Base-by-base conservation (phyloP, 2,329 filamentous ascomycete species). In the Macrophomina pseudophaseolina region DNA sequence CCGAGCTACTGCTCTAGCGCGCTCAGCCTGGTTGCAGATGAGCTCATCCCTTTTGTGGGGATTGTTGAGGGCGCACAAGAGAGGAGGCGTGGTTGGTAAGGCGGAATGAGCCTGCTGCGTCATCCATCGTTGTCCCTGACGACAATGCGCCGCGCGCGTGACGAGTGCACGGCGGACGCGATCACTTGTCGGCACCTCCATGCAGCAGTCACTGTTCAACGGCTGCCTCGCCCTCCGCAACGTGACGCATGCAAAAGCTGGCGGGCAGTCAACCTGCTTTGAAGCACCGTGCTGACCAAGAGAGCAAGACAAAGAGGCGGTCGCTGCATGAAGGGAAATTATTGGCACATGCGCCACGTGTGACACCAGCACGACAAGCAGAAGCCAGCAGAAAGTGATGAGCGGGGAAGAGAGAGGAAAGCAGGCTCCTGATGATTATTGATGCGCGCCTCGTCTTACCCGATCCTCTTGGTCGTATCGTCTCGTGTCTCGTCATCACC, bases 31-130 rank as follows among this genome's bases (percentile, higher is more conserved):
- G 38, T n/a, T 32, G 14, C 9, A 5, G 56, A 46, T 48, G 56
- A 48, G 56, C 56, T 48, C 42, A 48, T 48, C 40, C 42, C 42
- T 62, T 23, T 38, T 35, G 30, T 35, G 54, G 54, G 40, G 40
- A 59, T 59, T 23, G 54, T 14, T 23, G 38, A 42, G 14, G 11
- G 42, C 28, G 23, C 23, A 23, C 23, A 23, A 23, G 23, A 23
- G 23, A 23, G 23, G 23, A 23, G 23, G 23, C 23, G 23, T 23
- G 23, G 23, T 60, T 60, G 44, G 30, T 49, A 48, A 49, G 58
- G 30, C 58, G 58, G 44, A n/a, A 16, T 23, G 42, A n/a, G 58
- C 14, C 8, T 38, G 58, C 30, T 62, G 58, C 58, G 58, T 62
- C 58, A 62, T 62, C 58, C 28, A 59, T 44, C 54, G 54, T 46